Evolutionary conservation across 495 filamentous ascomycete genomes (phyloP).

Genomic region (Penicillium macrosclerotiorum): DNA sequence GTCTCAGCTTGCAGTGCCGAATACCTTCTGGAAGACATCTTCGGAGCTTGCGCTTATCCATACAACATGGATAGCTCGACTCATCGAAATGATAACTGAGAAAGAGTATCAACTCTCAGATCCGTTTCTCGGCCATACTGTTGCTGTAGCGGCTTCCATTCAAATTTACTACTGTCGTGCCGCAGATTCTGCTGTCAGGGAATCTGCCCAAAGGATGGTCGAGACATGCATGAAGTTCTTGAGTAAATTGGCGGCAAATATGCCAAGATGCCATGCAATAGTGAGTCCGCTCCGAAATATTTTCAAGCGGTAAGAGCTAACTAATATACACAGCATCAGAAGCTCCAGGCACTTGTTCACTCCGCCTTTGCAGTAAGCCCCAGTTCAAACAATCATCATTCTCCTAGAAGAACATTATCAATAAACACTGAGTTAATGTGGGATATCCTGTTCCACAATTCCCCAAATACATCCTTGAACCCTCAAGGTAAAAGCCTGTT

Average conservation of each 20-base stretch:
- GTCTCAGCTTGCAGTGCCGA: slow-evolving; percentile 42
- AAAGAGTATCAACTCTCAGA: slow-evolving; percentile 39
- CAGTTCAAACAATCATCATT: slow-evolving; percentile 25
- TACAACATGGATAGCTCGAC: slow-evolving; percentile 43
- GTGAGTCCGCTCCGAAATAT: slow-evolving; percentile 13
- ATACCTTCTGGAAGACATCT: slow-evolving; percentile 44
- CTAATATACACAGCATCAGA: slow-evolving; percentile 29
- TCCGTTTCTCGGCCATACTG: slow-evolving; percentile 40
- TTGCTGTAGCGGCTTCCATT: slow-evolving; percentile 40
- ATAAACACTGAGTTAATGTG: slow-evolving; percentile 44
- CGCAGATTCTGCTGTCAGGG: slow-evolving; percentile 34
- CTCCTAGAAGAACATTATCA: slow-evolving; percentile 38
- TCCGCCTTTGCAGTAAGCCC: slow-evolving; percentile 36
- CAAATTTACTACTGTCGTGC: slow-evolving; percentile 45
- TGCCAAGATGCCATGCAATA: slow-evolving; percentile 31
- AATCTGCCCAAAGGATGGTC: slow-evolving; percentile 37
- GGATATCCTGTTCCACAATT: slow-evolving; percentile 40
- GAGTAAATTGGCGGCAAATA: slow-evolving; percentile 28
- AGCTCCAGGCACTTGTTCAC: slow-evolving; percentile 28
- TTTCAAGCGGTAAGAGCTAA: too few relatives aligned
- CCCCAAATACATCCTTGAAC: slow-evolving; percentile 9
- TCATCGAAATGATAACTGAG: slow-evolving; percentile 43
- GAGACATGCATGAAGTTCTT: slow-evolving; percentile 38
- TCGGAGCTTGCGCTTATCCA: slow-evolving; percentile 43
- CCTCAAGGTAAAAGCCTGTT: slow-evolving; percentile 24